phyloP scores from a whole-genome alignment of 306 rosid genomes.

The Quercus mongolica region DNA sequence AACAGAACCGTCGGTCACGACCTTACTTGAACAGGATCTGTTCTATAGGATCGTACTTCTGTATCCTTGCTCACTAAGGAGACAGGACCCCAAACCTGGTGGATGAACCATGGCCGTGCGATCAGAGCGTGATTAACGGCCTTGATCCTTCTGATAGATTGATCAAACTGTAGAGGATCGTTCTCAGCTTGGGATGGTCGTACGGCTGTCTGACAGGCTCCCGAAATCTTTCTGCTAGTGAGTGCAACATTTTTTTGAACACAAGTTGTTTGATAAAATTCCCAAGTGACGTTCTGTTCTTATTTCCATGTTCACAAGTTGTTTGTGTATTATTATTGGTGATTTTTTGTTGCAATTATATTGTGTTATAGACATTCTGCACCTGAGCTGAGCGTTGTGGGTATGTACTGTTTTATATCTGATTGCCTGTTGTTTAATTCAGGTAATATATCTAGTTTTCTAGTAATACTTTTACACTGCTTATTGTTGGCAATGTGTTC shows the following conservation, averaged over 20 bases:
- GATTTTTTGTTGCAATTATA: too few species aligned
- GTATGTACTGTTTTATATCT: conserved; percentile 44
- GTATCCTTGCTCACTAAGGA: not conserved
- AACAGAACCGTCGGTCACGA: not conserved
- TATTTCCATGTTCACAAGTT: too few species aligned
- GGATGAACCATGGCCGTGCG: not conserved
- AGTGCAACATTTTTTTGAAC: too few species aligned
- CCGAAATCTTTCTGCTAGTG: not conserved
- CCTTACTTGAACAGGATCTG: conserved; percentile 1
- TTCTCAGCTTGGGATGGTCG: not conserved
- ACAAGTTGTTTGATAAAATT: too few species aligned
- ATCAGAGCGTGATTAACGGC: not conserved
- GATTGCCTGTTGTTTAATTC: conserved; percentile 11
- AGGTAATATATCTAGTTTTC: conserved; percentile 41
- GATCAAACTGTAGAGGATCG: not conserved
- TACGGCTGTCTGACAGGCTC: not conserved
- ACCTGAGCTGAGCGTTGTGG: conserved; percentile 89
- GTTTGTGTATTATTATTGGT: too few species aligned
- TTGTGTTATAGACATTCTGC: too few species aligned
- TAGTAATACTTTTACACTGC: conserved; percentile 1
- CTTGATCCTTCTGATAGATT: not conserved
- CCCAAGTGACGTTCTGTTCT: too few species aligned
- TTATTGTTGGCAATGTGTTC: not conserved
- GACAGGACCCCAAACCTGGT: not conserved
- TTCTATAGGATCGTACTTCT: not conserved